Conservation (phyloP, 2,329 filamentous ascomycete genomes). For the Aspergillus ruber region DNA sequence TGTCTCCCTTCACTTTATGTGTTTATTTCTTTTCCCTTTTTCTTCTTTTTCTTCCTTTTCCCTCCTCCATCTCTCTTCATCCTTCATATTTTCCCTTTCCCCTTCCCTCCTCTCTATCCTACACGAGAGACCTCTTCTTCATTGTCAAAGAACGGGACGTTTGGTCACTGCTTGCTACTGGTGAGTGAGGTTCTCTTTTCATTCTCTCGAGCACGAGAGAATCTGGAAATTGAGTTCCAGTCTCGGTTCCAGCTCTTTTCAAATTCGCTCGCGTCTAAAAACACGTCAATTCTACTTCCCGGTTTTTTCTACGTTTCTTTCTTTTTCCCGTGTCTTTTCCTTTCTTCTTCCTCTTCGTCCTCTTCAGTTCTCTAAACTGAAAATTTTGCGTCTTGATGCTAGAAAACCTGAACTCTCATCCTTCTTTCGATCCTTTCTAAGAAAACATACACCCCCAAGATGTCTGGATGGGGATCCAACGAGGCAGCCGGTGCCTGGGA, state of each 20-base stretch:
- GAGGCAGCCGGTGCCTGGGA: neutral
- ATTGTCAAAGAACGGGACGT: neutral
- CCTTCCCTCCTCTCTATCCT: neutral
- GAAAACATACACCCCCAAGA: neutral
- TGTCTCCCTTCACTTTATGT: neutral
- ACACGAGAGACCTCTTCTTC: neutral
- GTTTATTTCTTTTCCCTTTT: neutral
- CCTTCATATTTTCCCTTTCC: no score
- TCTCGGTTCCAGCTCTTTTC: no score
- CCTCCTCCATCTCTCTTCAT: neutral
- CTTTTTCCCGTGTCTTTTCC: neutral
- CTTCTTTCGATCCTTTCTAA: neutral
- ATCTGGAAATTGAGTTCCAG: no score
- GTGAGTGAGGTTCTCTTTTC: no score
- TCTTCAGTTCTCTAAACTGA: neutral
- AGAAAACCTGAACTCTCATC: neutral
- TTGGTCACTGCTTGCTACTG: no score
- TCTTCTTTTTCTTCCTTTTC: neutral
- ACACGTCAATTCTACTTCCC: no score
- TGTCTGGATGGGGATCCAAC: neutral
- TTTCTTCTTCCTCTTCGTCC: neutral
- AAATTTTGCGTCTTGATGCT: neutral
- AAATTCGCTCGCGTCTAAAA: no score
- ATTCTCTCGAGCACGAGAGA: no score
- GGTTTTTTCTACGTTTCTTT: neutral